Conservation (phyloP, 2,329 filamentous ascomycete species). For the Penicillium sclerotigenum region DNA sequence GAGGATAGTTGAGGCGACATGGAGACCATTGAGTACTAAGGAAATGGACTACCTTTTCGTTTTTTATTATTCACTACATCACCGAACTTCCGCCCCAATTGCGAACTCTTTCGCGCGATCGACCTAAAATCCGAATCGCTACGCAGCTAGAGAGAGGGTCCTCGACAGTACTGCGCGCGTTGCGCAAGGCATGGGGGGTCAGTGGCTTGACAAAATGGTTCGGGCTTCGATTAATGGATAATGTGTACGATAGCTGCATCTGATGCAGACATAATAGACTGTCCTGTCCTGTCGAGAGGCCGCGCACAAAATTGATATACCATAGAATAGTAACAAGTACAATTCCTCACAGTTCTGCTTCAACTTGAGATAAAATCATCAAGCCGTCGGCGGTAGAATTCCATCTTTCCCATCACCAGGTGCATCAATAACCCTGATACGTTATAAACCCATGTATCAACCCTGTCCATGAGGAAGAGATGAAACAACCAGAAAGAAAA, state of each 20-base stretch:
- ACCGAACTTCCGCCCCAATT: background rate
- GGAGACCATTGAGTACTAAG: background rate
- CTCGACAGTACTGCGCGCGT: background rate
- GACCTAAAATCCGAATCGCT: background rate
- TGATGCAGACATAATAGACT: slow-evolving; percentile 15
- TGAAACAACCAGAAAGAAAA: background rate
- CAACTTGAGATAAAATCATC: background rate
- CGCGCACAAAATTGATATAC: background rate
- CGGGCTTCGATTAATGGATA: slow-evolving; percentile 4
- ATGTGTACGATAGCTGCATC: slow-evolving; percentile 18
- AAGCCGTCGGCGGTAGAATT: background rate
- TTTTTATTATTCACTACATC: background rate
- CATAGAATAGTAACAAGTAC: background rate
- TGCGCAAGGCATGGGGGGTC: background rate
- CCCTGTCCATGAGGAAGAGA: background rate
- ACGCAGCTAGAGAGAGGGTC: background rate
- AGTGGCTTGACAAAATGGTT: background rate
- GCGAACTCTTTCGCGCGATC: background rate
- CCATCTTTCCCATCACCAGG: background rate
- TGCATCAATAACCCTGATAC: background rate
- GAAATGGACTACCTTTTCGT: background rate
- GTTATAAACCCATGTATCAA: background rate
- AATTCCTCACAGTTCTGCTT: background rate
- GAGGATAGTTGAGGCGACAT: slow-evolving; percentile 43
- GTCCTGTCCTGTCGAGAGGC: slow-evolving; percentile 3